These are phyloP conservation scores for Leccinum variicolor DNA, from an alignment of 768 basidiomycete species.

Conservation along the genomic window DNA sequence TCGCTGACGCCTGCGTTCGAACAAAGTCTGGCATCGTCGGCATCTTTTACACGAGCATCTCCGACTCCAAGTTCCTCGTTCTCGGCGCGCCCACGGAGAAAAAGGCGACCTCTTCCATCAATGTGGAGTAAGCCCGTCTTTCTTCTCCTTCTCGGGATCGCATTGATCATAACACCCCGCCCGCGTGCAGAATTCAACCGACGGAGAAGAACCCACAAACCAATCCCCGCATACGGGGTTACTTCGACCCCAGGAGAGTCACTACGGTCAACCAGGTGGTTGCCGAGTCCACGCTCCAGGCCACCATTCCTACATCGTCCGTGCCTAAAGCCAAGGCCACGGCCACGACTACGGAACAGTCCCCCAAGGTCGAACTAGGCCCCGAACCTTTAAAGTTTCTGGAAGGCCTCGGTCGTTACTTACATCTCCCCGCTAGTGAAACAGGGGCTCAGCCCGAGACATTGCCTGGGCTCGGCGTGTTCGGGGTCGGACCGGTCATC, in stretches of 20 bases:
- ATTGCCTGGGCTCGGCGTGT: conserved; percentile 26
- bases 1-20: not conserved
- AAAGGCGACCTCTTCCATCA: conserved; percentile 35
- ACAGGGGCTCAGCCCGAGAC: conserved; percentile 19
- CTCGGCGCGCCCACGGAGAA: conserved; percentile 32
- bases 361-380: conserved; percentile 21
- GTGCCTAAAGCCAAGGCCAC: conserved; percentile 9
- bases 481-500: conserved; percentile 27
- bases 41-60: conserved; percentile 36
- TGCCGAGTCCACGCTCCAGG: conserved; percentile 25
- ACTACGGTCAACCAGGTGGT: conserved; percentile 32
- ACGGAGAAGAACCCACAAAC: conserved; percentile 26
- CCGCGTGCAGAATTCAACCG: conserved; percentile 26
- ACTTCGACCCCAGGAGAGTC: conserved; percentile 35
- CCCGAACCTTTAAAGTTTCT: conserved; percentile 14
- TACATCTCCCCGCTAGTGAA: conserved; percentile 17
- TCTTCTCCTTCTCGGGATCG: not conserved
- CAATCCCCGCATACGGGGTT: conserved; percentile 20
- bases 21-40: conserved; percentile 31
- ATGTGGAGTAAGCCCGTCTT: conserved; percentile 33
- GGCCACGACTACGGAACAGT: not conserved
- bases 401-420: not conserved
- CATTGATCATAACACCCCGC: not conserved
- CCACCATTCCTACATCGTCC: conserved; percentile 20
- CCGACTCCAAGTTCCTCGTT: conserved; percentile 33